Conservation (phyloP, 495 filamentous ascomycete species). For the Aspergillus sclerotiicarbonarius region DNA sequence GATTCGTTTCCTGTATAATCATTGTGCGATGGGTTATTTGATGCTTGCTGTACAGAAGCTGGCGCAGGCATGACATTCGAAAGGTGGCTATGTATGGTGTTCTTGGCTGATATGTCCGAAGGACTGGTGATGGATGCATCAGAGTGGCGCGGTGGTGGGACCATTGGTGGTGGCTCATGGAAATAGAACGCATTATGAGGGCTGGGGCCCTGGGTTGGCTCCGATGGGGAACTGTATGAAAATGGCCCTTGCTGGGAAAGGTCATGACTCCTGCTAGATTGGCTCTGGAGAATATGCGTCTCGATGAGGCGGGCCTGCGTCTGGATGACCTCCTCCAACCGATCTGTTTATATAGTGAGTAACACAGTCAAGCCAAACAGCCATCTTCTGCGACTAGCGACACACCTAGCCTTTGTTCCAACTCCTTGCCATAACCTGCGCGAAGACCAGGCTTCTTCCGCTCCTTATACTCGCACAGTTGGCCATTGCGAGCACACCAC, state of each 20-base stretch:
- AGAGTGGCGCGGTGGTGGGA: constrained; percentile 27
- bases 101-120: constrained; percentile 36
- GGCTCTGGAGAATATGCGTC: constrained; percentile 45
- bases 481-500: constrained; percentile 80
- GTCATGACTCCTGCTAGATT: constrained; percentile 24
- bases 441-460: constrained; percentile 81
- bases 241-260: constrained; percentile 27
- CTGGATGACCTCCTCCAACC: constrained; percentile 48
- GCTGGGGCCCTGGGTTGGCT: constrained; percentile 37
- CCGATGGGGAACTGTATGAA: constrained; percentile 44
- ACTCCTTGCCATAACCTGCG: constrained; percentile 83
- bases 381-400: neutral
- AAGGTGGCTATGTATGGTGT: constrained; percentile 25
- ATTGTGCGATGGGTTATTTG: constrained; percentile 20
- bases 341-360: constrained; percentile 27
- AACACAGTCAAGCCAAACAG: neutral
- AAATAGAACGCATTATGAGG: constrained; percentile 36
- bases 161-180: constrained; percentile 34
- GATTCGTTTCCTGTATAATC: constrained; percentile 48
- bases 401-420: constrained; percentile 71
- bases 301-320: constrained; percentile 48
- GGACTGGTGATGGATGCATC: constrained; percentile 37
- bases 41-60: constrained; percentile 23
- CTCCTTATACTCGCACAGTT: constrained; percentile 78
- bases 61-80: constrained; percentile 23